Conservation (phyloP, 2,329 filamentous ascomycete genomes). For the Ophiostoma populinum region DNA sequence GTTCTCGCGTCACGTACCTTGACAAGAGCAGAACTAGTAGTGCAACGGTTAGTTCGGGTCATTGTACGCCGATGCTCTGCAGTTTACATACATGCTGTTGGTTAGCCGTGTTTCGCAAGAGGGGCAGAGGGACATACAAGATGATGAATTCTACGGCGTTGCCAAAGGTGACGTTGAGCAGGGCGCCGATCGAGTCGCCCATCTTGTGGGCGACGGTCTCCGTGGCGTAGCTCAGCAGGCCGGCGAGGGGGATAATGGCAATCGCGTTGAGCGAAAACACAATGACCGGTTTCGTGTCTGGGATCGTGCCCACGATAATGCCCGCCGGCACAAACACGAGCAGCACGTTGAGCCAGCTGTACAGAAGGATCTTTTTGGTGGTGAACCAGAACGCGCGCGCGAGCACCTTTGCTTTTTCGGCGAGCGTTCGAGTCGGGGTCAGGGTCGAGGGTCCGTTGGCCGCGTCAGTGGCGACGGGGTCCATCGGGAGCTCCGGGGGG, state of each 20-base stretch:
- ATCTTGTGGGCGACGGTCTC: conserved; percentile 57
- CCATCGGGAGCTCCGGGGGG: not conserved
- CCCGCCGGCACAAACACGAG: conserved; percentile 65
- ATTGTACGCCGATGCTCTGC: no score
- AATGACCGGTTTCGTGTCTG: conserved; percentile 37
- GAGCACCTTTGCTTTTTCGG: conserved; percentile 10
- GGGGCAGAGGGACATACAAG: conserved; percentile 28
- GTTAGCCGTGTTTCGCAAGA: not conserved
- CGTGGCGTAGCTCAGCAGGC: conserved; percentile 54
- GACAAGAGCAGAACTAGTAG: conserved; percentile 55
- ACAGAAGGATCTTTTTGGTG: conserved; percentile 42
- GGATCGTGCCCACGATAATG: conserved; percentile 40
- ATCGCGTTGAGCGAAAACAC: conserved; percentile 60
- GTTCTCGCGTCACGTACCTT: conserved; percentile 38
- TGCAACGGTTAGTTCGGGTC: no score
- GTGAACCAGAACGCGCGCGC: conserved; percentile 25
- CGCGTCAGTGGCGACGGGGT: not conserved
- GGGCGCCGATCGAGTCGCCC: conserved; percentile 68
- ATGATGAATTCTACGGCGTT: conserved; percentile 63
- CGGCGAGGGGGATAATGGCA: conserved; percentile 59
- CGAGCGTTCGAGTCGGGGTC: not conserved
- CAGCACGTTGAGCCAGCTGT: conserved; percentile 64
- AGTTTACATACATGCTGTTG: conserved; percentile 34
- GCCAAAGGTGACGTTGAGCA: conserved; percentile 83
- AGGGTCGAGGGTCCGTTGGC: not conserved